Percentiles rank a stretch among this genome's conserved stretches.
Evolutionary conservation across 2,329 filamentous ascomycete species (phyloP).

Genomic region (Ophiostoma sp.): DNA sequence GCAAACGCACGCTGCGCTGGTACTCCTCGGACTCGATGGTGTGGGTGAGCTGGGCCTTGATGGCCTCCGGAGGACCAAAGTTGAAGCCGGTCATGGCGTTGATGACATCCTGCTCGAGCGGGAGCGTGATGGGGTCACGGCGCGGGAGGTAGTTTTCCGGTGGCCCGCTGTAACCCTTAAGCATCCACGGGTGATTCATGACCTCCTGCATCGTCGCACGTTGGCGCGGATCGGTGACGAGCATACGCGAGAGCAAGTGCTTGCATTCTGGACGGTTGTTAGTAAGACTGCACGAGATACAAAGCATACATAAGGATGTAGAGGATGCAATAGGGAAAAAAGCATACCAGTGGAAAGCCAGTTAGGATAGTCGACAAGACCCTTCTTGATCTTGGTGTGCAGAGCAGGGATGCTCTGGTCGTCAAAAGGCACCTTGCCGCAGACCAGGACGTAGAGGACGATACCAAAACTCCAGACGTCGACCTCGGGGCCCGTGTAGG

Average conservation of each 20-base stretch:
- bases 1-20: slow-evolving; percentile 73
- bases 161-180: slow-evolving; percentile 80
- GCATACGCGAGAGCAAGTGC: slow-evolving; percentile 88
- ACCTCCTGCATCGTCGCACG: slow-evolving; percentile 87
- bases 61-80: slow-evolving; percentile 84
- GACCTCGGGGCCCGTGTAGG: slow-evolving; percentile 94
- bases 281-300: background rate
- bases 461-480: slow-evolving; percentile 99
- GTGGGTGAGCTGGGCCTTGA: slow-evolving; percentile 76
- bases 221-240: slow-evolving; percentile 88
- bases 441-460: slow-evolving; percentile 93
- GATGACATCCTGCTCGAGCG: slow-evolving; percentile 79
- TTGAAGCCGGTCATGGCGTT: slow-evolving; percentile 98
- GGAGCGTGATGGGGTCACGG: slow-evolving; percentile 81
- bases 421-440: slow-evolving; percentile 97
- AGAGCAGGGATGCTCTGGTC: slow-evolving; percentile 98
- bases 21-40: slow-evolving; percentile 95
- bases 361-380: slow-evolving; percentile 89
- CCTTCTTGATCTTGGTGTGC: slow-evolving; percentile 98
- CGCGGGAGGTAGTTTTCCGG: slow-evolving; percentile 86
- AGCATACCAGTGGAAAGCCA: slow-evolving; percentile 84
- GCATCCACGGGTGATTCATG: slow-evolving; percentile 94
- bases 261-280: slow-evolving; percentile 74
- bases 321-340: background rate
- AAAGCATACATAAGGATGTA: background rate